These are phyloP conservation scores for Aspergillus neotritici DNA, from an alignment of 2,329 filamentous ascomycete species.

Conservation along the genomic window DNA sequence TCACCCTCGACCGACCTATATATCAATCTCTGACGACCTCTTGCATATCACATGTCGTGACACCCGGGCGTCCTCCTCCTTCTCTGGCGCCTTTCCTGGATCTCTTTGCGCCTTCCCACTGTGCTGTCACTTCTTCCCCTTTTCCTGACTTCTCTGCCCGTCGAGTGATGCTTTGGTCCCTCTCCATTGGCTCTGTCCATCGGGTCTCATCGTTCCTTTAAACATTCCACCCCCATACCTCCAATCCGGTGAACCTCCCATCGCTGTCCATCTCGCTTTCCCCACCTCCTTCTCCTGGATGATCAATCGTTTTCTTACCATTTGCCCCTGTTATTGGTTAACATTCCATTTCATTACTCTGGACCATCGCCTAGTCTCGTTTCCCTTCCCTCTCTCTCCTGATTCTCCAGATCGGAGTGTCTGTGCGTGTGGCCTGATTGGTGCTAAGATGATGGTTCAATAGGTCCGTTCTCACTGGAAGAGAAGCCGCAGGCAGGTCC, in stretches of 20 bases:
- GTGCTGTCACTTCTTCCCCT: background rate
- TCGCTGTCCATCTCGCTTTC: too few species aligned
- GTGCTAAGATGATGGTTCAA: slow-evolving; percentile 2
- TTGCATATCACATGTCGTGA: too few species aligned
- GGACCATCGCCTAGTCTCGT: too few species aligned
- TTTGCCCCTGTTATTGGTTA: background rate
- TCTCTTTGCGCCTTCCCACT: slow-evolving; percentile 1
- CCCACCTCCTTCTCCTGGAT: too few species aligned
- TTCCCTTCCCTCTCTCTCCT: too few species aligned
- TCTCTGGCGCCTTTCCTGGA: background rate
- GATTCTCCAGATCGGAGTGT: too few species aligned
- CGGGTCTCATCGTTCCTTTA: background rate
- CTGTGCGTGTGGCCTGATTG: too few species aligned
- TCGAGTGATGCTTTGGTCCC: background rate
- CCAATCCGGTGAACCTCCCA: too few species aligned
- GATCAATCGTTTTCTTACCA: background rate
- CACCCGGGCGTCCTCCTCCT: background rate
- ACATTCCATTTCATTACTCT: too few species aligned
- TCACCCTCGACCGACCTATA: too few species aligned
- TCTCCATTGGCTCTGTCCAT: background rate
- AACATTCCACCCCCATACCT: too few species aligned
- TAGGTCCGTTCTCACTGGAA: background rate
- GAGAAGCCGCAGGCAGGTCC: background rate
- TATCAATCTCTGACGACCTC: too few species aligned
- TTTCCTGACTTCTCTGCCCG: background rate